Evolutionary conservation across 2,329 filamentous ascomycete species (phyloP).

Genomic region (Huntiella bhutanensis): DNA sequence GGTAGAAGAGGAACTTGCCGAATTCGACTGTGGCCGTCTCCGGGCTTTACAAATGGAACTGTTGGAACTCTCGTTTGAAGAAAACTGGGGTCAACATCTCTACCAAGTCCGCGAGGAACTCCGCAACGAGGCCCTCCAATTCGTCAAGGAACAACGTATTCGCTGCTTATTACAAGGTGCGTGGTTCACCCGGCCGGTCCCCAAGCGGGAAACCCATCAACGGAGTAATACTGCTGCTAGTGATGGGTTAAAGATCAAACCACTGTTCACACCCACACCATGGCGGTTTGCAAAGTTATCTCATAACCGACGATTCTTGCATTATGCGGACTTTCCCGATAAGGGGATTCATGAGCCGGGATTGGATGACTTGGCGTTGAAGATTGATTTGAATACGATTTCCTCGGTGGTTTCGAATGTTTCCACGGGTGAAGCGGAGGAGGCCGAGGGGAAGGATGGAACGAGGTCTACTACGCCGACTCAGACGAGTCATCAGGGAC

Average conservation of each 20-base stretch:
- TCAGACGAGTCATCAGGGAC: not conserved
- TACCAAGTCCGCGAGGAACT: constrained; percentile 81
- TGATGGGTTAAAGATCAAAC: constrained; percentile 17
- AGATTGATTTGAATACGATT: constrained; percentile 70
- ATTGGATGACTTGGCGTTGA: constrained; percentile 56
- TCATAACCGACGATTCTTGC: constrained; percentile 75
- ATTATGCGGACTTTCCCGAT: constrained; percentile 68
- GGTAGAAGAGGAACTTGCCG: constrained; percentile 71
- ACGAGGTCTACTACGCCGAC: constrained; percentile 7
- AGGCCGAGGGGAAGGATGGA: constrained; percentile 24
- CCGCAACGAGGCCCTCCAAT: constrained; percentile 77
- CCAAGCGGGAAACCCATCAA: constrained; percentile 21
- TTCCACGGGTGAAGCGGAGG: constrained; percentile 35
- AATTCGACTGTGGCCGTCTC: constrained; percentile 61
- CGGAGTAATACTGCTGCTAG: constrained; percentile 25
- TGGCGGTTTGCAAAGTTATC: constrained; percentile 81
- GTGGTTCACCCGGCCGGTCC: constrained; percentile 52
- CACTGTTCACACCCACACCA: constrained; percentile 29
- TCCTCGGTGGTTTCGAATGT: constrained; percentile 92
- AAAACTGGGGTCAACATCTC: constrained; percentile 82
- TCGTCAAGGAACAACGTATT: constrained; percentile 92
- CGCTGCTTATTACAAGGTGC: constrained; percentile 72
- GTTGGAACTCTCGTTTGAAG: constrained; percentile 77
- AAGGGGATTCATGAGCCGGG: constrained; percentile 46
- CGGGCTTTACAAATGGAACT: constrained; percentile 86